Conservation (phyloP, 73 alveolate genomes). For the Paramecium primaurelia region DNA sequence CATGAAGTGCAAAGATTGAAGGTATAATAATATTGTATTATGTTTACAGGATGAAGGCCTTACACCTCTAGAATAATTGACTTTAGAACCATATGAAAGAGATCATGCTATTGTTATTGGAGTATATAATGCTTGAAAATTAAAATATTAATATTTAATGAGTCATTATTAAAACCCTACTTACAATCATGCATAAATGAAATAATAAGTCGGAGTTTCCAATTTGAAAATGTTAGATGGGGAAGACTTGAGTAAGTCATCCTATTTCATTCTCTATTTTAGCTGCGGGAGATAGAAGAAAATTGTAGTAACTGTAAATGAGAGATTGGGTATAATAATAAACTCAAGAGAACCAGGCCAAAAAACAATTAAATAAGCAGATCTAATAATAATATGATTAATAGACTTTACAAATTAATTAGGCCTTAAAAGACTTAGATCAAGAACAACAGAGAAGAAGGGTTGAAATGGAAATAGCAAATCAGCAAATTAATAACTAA, state of each 20-base stretch:
- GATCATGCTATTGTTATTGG: constrained; percentile 99
- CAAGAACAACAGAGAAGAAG: background rate
- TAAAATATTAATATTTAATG: background rate
- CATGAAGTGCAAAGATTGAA: constrained; percentile 84
- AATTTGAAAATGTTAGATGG: constrained; percentile 33
- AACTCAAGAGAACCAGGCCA: background rate
- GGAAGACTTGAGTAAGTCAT: background rate
- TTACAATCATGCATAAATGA: constrained; percentile 31
- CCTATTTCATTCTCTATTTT: background rate
- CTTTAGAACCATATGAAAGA: constrained; percentile 99
- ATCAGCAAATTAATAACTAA: background rate
- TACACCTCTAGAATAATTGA: constrained; percentile 89
- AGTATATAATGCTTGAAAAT: constrained; percentile 80
- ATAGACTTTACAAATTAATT: background rate
- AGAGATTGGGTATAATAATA: background rate
- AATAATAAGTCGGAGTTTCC: background rate
- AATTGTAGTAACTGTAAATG: constrained; percentile 23
- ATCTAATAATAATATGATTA: background rate
- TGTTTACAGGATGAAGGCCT: constrained; percentile 81
- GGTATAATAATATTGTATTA: background rate
- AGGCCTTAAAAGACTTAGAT: background rate
- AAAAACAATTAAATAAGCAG: background rate
- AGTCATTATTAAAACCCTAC: constrained; percentile 36
- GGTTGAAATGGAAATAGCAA: background rate
- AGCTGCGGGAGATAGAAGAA: constrained; percentile 50